Base-by-base conservation (phyloP, 2,329 filamentous ascomycete genomes). In the Gremmenia infestans region DNA sequence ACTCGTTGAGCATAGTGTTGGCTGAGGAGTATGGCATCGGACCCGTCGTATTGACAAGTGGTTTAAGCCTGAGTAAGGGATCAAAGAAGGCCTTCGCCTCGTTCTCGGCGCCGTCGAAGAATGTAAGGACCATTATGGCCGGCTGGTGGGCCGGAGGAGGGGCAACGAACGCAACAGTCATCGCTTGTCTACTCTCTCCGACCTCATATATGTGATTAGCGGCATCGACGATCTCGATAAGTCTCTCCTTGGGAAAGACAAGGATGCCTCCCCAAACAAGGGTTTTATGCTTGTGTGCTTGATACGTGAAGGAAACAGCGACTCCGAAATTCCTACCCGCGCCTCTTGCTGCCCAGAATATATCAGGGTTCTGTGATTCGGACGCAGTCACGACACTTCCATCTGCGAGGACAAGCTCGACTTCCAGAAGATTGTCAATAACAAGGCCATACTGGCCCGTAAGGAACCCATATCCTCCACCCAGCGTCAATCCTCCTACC, bases 381-480 rank as follows among this genome's bases (percentile, higher is more conserved):
- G 64, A 63, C 6, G 60, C 60, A 3, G 51, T 62, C 7, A 65
- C 61, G 39, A 71, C 60, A 15, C 50, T 62, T 11, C 70, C 71
- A 55, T 71, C 60, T 17, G 68, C 65, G 35, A 71, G 63, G 12
- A 72, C 71, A 28, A 70, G 57, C 46, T 70, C 65, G 2, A 59
- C 56, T 11, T 51, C 48, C 1, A 65, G 46, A 2, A 63, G 35
- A 43, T 61, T 63, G 17, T 65, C 64, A 23, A 65, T 60, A 2
- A 58, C 59, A 5, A 65, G 52, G 4, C 66, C 63, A 17, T 65
- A 56, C 7, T 52, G 39, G 0, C 80, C 78, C 25, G 74, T 78
- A 15, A 86, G 70, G 68, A 78, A 77, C 1, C 83, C 81, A 62
- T 81, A 82, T 5, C 63, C 61, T 2, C 63, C 61, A 14, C 63